Evolutionary conservation across 2,329 filamentous ascomycete genomes (phyloP).

Genomic region (Biscogniauxia mediterranea): DNA sequence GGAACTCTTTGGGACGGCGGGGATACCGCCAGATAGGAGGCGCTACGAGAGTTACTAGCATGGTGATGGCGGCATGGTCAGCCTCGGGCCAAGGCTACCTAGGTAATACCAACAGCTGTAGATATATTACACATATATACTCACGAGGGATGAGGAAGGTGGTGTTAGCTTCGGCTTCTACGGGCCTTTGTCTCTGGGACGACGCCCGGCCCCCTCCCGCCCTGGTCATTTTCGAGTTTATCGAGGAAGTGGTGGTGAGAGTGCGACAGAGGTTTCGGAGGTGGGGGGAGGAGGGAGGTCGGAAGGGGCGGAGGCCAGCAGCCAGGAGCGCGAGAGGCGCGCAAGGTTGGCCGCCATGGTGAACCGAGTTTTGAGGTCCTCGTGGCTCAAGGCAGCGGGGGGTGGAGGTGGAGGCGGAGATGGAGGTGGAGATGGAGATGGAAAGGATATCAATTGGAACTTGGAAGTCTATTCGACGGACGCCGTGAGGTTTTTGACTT

Average conservation of each 20-base stretch:
- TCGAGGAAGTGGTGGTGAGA: constrained; percentile 14
- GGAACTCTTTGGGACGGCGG: constrained; percentile 21
- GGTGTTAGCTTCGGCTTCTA: constrained; percentile 4
- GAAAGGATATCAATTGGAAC: too few relatives aligned
- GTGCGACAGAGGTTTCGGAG: constrained; percentile 9
- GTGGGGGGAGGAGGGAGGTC: constrained; percentile 5
- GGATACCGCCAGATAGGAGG: constrained; percentile 31
- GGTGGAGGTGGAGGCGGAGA: background rate
- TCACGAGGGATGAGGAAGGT: constrained; percentile 22
- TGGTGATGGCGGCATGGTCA: background rate
- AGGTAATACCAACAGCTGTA: background rate
- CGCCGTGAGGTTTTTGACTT: background rate
- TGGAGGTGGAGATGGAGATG: background rate
- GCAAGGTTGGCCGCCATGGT: constrained; percentile 19
- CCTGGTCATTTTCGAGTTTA: background rate
- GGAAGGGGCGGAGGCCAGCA: constrained; percentile 5
- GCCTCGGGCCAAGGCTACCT: background rate
- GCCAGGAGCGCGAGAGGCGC: constrained; percentile 19
- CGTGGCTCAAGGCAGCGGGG: background rate
- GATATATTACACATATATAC: constrained; percentile 7
- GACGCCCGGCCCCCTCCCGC: too few relatives aligned
- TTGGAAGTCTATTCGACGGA: too few relatives aligned
- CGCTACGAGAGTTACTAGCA: constrained; percentile 27
- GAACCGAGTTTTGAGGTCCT: background rate
- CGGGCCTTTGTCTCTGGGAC: background rate